These are phyloP conservation scores for Cyberlindnera saturnus DNA, from an alignment of 805 yeast genomes.

Conservation along the genomic window DNA sequence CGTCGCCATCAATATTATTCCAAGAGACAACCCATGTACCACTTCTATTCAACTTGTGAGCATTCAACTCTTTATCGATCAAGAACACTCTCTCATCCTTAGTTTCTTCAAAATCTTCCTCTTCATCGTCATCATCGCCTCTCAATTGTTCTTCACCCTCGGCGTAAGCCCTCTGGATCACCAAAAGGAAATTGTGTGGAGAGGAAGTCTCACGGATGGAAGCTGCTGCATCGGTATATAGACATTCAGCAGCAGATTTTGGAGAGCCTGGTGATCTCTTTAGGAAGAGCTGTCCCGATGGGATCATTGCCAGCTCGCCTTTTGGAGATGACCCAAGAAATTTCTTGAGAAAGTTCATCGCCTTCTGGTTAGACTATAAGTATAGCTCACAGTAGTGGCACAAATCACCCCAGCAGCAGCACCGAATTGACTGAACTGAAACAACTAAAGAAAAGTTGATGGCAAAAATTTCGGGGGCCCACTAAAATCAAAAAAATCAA, in stretches of 20 bases:
- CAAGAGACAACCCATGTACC: slow-evolving; percentile 63
- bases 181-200: slow-evolving; percentile 62
- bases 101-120: slow-evolving; percentile 30
- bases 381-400: background rate
- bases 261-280: slow-evolving; percentile 76
- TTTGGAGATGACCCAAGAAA: slow-evolving; percentile 51
- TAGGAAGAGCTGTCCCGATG: slow-evolving; percentile 74
- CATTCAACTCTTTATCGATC: slow-evolving; percentile 52
- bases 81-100: slow-evolving; percentile 69
- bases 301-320: slow-evolving; percentile 60
- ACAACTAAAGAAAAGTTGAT: background rate
- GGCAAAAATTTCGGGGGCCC: background rate
- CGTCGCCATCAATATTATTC: slow-evolving; percentile 82
- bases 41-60: slow-evolving; percentile 47
- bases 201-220: slow-evolving; percentile 62
- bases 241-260: slow-evolving; percentile 78
- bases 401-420: background rate
- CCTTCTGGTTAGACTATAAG: background rate
- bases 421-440: background rate
- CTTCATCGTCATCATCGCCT: slow-evolving; percentile 45
- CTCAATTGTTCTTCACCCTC: slow-evolving; percentile 56
- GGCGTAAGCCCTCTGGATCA: slow-evolving; percentile 59
- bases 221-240: slow-evolving; percentile 75
- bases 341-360: slow-evolving; percentile 64
- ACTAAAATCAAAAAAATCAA: slow-evolving; percentile 1